Conservation (phyloP, 192 early-diverging fungal genomes). For the Umbelopsis vinacea region DNA sequence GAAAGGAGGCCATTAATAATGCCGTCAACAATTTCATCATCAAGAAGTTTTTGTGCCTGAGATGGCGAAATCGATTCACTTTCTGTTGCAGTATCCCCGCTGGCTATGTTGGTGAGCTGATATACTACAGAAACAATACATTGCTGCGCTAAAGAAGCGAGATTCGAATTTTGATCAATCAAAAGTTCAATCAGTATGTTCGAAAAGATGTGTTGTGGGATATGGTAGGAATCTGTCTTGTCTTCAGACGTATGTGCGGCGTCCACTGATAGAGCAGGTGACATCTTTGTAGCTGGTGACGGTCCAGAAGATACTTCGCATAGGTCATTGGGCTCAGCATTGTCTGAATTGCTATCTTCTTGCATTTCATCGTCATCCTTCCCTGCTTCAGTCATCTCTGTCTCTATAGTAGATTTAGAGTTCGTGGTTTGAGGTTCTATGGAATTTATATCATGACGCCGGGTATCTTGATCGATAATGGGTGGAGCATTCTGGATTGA, state of each 20-base stretch:
- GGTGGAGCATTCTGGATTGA: constrained; percentile 26
- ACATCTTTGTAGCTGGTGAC: not conserved
- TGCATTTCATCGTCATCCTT: not conserved
- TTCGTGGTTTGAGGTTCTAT: no score
- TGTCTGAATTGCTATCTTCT: not conserved
- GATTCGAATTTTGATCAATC: constrained; percentile 57
- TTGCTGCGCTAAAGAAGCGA: constrained; percentile 52
- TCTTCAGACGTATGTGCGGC: not conserved
- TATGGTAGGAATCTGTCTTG: constrained; percentile 19
- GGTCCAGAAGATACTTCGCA: not conserved
- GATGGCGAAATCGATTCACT: not conserved
- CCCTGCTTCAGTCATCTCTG: not conserved
- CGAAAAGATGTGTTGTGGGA: constrained; percentile 47
- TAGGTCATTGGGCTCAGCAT: not conserved
- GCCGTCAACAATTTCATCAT: constrained; percentile 56
- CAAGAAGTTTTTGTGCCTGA: constrained; percentile 41
- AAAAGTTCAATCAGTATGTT: constrained; percentile 52
- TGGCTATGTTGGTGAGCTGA: constrained; percentile 38
- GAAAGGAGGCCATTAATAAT: constrained; percentile 51
- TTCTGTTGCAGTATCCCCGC: not conserved
- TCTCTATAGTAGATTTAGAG: not conserved
- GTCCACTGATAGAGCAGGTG: not conserved
- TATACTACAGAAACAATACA: constrained; percentile 49
- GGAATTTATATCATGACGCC: not conserved
- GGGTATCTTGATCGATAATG: not conserved